A percentile compares a stretch with the other conserved stretches of the same genome.
Evolutionary conservation across 108 stramenopile species (phyloP).

Genomic region (Nannochloropsis granulata): DNA sequence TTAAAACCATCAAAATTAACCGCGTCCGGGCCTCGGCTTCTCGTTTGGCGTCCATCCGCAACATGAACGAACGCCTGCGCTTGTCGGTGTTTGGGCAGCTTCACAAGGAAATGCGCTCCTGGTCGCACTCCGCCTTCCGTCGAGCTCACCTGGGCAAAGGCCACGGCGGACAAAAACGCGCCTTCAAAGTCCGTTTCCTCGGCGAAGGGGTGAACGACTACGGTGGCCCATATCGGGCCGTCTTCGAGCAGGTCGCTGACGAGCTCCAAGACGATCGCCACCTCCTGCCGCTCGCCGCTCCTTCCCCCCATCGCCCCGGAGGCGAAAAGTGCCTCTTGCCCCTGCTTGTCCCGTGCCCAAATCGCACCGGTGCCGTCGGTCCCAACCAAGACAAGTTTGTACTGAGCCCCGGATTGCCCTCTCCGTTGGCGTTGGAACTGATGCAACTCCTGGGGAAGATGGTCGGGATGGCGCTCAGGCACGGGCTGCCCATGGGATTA

Average conservation of each 20-base stretch:
- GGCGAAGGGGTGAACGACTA: constrained; percentile 98
- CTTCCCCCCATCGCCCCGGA: not conserved
- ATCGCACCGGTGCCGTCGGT: constrained; percentile 14
- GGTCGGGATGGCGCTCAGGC: constrained; percentile 71
- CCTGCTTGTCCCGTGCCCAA: constrained; percentile 21
- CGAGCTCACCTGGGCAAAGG: constrained; percentile 78
- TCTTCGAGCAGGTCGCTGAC: constrained; percentile 71
- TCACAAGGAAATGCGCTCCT: constrained; percentile 62
- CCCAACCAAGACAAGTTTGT: constrained; percentile 43
- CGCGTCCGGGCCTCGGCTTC: constrained; percentile 58
- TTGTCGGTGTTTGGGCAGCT: constrained; percentile 83
- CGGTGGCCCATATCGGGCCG: constrained; percentile 87
- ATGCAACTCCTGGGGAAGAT: constrained; percentile 77
- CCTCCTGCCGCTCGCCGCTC: not conserved
- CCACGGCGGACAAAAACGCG: constrained; percentile 87
- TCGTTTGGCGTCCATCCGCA: constrained; percentile 32
- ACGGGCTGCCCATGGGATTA: constrained; percentile 67
- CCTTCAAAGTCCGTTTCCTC: constrained; percentile 89
- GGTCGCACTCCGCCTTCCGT: constrained; percentile 71
- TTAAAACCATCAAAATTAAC: constrained; percentile 71
- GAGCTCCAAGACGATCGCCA: constrained; percentile 47
- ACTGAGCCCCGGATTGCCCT: constrained; percentile 39
- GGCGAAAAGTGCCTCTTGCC: constrained; percentile 27
- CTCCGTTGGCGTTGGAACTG: constrained; percentile 48
- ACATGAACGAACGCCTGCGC: constrained; percentile 44